Evolutionary conservation across 139 green algal genomes (phyloP), one percentile per base, ranked within the genome.

Genomic region (Chlorella sp.): DNA sequence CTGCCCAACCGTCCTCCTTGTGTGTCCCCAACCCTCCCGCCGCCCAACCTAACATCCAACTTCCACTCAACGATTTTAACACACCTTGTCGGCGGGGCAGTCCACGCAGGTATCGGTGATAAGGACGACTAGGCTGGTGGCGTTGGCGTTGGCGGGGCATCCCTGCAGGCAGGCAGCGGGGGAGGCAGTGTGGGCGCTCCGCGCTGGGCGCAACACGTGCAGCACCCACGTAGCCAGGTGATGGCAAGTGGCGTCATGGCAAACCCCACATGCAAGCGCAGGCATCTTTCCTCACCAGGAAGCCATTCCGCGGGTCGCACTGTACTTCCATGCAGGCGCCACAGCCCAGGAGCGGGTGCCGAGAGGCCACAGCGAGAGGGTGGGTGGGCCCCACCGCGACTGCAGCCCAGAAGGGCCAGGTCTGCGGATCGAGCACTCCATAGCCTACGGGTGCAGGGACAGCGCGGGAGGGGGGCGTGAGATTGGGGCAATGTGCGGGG

Each of bases 31-130:
- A n/a, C 60, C 5, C 75, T 32, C 30, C 75, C 34, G 75, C 75
- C 14, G 4, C 42, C 24, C 26, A 21, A 18, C n/a, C n/a, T n/a
- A n/a, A n/a, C n/a, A n/a, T n/a, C n/a, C n/a, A n/a, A n/a, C n/a
- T n/a, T n/a, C n/a, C n/a, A n/a, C n/a, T n/a, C n/a, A n/a, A n/a
- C n/a, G n/a, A n/a, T 9, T 5, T 57, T 5, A 4, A 48, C 82
- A 26, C 36, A 66, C 60, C 81, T 89, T 88, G 80, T 48, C 39
- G 16, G 88, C 34, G 4, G 37, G 15, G 78, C 88, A 91, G 64
- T 77, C 61, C 16, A 26, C 34, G 88, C 88, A 91, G 71, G 60
- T 82, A 61, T 91, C 88, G 16, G 82, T 77, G 34, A 89, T 48
- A 0, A 89, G 68, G 48, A 42, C 69, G 11, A 89, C 76, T 18